A percentile compares a stretch with the other conserved stretches of the same genome.
Conservation (phyloP, 2,329 filamentous ascomycete genomes). For the Sphaerostilbella broomeana region DNA sequence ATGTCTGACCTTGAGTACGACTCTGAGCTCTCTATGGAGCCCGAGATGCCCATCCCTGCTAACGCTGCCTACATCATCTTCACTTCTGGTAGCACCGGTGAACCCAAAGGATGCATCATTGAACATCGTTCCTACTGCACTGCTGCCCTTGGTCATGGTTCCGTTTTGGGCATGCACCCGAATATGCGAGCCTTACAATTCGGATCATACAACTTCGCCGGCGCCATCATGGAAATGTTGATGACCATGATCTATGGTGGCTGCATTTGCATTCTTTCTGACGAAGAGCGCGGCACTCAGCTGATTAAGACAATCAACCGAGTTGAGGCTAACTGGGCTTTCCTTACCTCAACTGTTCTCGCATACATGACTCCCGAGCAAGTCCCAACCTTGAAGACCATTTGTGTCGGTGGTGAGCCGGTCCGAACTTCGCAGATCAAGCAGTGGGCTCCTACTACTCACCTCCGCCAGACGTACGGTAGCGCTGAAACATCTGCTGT, state of each 20-base stretch:
- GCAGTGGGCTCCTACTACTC: neutral
- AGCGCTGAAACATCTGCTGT: neutral
- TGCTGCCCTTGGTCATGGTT: neutral
- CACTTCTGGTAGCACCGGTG: constrained; percentile 9
- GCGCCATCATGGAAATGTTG: constrained; percentile 4
- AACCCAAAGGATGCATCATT: constrained; percentile 6
- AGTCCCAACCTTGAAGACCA: constrained; percentile 10
- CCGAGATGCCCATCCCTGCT: too few species aligned
- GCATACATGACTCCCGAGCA: constrained; percentile 10
- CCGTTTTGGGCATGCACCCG: neutral
- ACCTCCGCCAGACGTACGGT: neutral
- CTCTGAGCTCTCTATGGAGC: too few species aligned
- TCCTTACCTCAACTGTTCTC: constrained; percentile 6
- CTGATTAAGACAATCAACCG: constrained; percentile 1
- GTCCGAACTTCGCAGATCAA: neutral
- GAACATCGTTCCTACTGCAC: neutral
- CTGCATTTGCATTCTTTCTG: constrained; percentile 11
- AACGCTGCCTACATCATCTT: constrained; percentile 3
- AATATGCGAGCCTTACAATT: constrained; percentile 5
- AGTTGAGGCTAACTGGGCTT: constrained; percentile 1
- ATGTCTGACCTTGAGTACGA: too few species aligned
- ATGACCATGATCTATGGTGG: constrained; percentile 6
- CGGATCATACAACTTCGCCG: constrained; percentile 8
- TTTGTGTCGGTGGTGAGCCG: constrained; percentile 16
- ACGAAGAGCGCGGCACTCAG: constrained; percentile 5